Conservation (phyloP, 2,329 filamentous ascomycete genomes). For the Magnaporthiopsis incrustans region DNA sequence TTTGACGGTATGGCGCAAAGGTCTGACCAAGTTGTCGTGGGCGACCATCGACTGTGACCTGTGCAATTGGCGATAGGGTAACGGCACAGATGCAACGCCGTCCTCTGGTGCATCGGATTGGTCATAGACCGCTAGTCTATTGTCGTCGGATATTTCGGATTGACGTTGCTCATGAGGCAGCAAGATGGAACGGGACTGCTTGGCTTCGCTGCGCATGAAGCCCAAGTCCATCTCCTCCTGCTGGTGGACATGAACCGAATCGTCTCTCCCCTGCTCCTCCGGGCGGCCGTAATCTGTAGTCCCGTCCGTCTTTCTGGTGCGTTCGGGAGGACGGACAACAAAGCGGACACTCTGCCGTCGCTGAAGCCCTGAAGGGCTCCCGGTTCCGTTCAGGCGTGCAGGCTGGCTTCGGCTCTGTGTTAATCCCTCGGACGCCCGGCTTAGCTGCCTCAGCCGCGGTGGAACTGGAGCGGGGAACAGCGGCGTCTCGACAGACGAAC, state of each 20-base stretch:
- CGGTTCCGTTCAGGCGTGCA: not conserved
- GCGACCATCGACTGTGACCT: slow-evolving; percentile 49
- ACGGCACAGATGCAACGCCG: slow-evolving; percentile 36
- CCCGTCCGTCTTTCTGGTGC: not conserved
- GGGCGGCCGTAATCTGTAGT: not conserved
- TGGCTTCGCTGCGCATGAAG: not conserved
- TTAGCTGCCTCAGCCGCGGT: not conserved
- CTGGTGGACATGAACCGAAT: not conserved
- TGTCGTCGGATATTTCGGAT: not conserved
- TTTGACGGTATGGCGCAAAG: not conserved
- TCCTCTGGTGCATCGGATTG: slow-evolving; percentile 40
- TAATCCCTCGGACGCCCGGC: not conserved
- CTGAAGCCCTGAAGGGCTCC: slow-evolving; percentile 17
- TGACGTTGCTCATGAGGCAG: not conserved
- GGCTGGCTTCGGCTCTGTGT: not conserved
- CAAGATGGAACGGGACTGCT: not conserved
- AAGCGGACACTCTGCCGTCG: slow-evolving; percentile 51
- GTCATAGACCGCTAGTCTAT: not conserved
- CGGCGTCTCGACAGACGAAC: slow-evolving; percentile 25
- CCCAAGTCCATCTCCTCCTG: not conserved
- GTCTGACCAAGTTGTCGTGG: slow-evolving; percentile 10
- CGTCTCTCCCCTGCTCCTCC: not conserved
- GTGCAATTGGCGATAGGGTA: slow-evolving; percentile 41
- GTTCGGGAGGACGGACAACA: slow-evolving; percentile 17
- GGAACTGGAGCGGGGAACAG: slow-evolving; percentile 8